Evolutionary conservation across 371 early-diverging fungal species (phyloP).

Genomic region (Lichtheimia ramosa): DNA sequence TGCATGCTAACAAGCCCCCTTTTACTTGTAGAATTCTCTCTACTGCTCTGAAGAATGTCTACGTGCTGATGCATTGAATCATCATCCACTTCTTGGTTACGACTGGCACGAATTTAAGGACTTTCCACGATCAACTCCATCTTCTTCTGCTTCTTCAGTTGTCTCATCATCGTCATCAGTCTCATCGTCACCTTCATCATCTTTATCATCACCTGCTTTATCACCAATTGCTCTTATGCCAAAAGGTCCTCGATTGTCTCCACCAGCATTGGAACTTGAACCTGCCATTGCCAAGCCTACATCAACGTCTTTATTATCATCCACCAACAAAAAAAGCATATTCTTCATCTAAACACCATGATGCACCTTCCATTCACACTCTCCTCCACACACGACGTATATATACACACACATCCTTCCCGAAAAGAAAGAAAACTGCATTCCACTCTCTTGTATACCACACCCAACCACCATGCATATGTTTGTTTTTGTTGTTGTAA

Average conservation of each 20-base stretch:
- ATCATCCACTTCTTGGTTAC: conserved; percentile 32
- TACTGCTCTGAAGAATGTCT: conserved; percentile 35
- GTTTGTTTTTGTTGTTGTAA: conserved; percentile 1
- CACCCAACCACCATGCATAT: no score
- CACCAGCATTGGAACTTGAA: conserved; percentile 10
- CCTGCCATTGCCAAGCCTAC: neutral
- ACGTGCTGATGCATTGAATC: conserved; percentile 25
- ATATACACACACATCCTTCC: neutral
- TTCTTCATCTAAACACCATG: conserved; percentile 7
- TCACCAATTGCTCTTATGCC: neutral
- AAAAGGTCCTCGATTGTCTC: conserved; percentile 4
- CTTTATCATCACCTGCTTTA: conserved; percentile 4
- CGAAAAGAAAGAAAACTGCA: neutral
- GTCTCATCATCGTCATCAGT: conserved; percentile 5
- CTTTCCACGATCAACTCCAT: conserved; percentile 25
- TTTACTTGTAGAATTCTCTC: conserved; percentile 23
- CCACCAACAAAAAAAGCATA: conserved; percentile 2
- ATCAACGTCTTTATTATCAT: neutral
- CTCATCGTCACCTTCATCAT: conserved; percentile 1
- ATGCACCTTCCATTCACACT: neutral
- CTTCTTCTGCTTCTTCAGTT: conserved; percentile 7
- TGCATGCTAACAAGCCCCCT: no score
- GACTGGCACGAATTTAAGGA: conserved; percentile 31
- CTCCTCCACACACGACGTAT: neutral
- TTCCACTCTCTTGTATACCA: neutral